Conservation (phyloP, 345 rosid genomes). For the Isatis tinctoria region DNA sequence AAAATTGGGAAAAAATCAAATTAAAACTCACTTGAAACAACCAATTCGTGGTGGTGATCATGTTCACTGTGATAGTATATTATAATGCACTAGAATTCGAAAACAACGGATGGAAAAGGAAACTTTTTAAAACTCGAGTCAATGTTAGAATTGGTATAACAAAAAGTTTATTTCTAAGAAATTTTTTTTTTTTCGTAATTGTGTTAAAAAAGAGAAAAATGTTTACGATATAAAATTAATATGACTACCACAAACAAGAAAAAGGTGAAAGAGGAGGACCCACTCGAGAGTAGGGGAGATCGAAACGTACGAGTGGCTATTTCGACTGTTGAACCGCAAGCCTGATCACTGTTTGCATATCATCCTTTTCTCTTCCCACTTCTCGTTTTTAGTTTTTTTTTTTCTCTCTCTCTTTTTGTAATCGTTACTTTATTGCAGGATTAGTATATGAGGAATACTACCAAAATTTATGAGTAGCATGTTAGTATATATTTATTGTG, state of each 20-base stretch:
- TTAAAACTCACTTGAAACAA: not conserved
- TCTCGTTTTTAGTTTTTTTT: not conserved
- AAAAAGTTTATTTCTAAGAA: too few species aligned
- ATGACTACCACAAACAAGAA: not conserved
- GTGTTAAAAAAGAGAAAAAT: too few species aligned
- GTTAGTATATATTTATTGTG: too few species aligned
- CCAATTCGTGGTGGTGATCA: not conserved
- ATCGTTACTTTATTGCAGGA: slow-evolving; percentile 18
- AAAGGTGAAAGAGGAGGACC: not conserved
- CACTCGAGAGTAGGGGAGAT: not conserved
- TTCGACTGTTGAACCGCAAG: slow-evolving; percentile 28
- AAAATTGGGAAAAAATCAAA: not conserved
- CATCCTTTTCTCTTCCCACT: not conserved
- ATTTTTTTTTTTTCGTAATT: too few species aligned
- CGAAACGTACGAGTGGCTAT: not conserved
- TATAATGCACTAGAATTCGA: too few species aligned
- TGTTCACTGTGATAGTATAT: not conserved
- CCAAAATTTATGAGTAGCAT: not conserved
- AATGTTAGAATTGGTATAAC: not conserved
- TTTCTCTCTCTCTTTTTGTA: not conserved
- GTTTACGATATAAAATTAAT: too few species aligned
- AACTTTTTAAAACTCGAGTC: too few species aligned
- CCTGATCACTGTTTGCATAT: slow-evolving; percentile 8
- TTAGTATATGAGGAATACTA: not conserved
- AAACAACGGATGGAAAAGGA: too few species aligned